Percentiles rank a stretch among this genome's conserved stretches.
These are phyloP conservation scores for Oxalis stricta DNA, from an alignment of 441 rosid genomes.

Conservation along the genomic window DNA sequence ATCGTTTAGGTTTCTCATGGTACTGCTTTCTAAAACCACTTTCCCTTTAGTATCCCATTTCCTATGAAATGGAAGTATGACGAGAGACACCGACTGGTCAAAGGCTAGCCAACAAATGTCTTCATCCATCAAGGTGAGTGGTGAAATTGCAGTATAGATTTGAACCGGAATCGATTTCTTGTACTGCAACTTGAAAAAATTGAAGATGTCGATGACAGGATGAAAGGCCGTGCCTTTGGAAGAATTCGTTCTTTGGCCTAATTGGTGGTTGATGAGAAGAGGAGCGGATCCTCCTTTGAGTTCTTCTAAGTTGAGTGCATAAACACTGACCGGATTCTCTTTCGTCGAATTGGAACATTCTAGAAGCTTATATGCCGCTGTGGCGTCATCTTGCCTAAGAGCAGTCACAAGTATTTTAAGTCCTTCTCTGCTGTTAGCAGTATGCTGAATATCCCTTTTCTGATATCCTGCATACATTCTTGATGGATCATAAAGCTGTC, in stretches of 20 bases:
- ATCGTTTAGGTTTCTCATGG: conserved; percentile 17
- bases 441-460: conserved; percentile 20
- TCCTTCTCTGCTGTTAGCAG: conserved; percentile 6
- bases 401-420: conserved; percentile 17
- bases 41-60: conserved; percentile 18
- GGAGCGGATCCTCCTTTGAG: conserved; percentile 21
- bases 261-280: conserved; percentile 18
- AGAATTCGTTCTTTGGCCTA: conserved; percentile 11
- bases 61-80: conserved; percentile 31
- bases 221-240: not conserved
- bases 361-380: conserved; percentile 16
- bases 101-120: conserved; percentile 28
- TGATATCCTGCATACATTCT: conserved; percentile 16
- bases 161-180: conserved; percentile 9
- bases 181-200: conserved; percentile 8
- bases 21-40: conserved; percentile 10
- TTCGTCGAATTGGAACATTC: conserved; percentile 15
- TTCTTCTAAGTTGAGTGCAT: conserved; percentile 20
- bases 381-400: conserved; percentile 19
- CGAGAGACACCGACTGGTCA: conserved; percentile 17
- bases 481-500: conserved; percentile 16
- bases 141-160: conserved; percentile 28
- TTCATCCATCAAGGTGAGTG: conserved; percentile 24
- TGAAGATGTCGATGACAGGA: conserved; percentile 16
- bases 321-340: conserved; percentile 14